These are phyloP conservation scores for Botrytis elliptica DNA, from an alignment of 2,329 filamentous ascomycete genomes.

Conservation along the genomic window DNA sequence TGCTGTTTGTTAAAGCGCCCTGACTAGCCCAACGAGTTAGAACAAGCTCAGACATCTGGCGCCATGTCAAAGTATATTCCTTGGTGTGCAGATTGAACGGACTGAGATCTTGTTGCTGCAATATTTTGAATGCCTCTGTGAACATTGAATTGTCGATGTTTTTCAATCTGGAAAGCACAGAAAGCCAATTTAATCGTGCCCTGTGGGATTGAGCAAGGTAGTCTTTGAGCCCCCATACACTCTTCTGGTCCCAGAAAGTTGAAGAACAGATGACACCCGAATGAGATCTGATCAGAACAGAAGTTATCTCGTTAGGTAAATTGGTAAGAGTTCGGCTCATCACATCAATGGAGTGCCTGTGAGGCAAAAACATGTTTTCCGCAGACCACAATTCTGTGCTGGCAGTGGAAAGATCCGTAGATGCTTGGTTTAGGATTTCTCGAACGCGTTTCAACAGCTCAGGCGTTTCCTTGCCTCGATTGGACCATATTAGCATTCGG, in stretches of 20 bases:
- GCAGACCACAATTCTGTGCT: constrained; percentile 10
- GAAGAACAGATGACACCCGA: background rate
- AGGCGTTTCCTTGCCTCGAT: background rate
- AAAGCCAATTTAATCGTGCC: constrained; percentile 28
- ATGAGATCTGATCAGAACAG: constrained; percentile 18
- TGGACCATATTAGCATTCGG: constrained; percentile 2
- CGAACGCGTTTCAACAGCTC: background rate
- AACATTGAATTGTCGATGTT: constrained; percentile 22
- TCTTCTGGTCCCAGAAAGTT: background rate
- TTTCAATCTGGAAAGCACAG: constrained; percentile 24
- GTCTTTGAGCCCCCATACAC: background rate
- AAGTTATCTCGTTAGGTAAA: constrained; percentile 19
- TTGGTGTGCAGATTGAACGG: background rate
- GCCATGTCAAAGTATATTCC: constrained; percentile 11
- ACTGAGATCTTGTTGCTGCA: background rate
- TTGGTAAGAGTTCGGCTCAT: constrained; percentile 26
- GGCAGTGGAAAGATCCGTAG: background rate
- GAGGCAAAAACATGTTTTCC: constrained; percentile 15
- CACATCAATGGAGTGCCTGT: constrained; percentile 18
- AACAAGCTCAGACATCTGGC: constrained; percentile 19
- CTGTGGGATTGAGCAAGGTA: constrained; percentile 8
- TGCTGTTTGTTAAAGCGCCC: constrained; percentile 20
- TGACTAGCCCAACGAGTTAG: constrained; percentile 32
- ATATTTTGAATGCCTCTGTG: constrained; percentile 17
- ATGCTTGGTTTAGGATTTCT: background rate